A percentile compares a stretch with the other conserved stretches of the same genome.
Conservation (phyloP, 1,284 basidiomycete species). For the Rhodotorula glutinis region DNA sequence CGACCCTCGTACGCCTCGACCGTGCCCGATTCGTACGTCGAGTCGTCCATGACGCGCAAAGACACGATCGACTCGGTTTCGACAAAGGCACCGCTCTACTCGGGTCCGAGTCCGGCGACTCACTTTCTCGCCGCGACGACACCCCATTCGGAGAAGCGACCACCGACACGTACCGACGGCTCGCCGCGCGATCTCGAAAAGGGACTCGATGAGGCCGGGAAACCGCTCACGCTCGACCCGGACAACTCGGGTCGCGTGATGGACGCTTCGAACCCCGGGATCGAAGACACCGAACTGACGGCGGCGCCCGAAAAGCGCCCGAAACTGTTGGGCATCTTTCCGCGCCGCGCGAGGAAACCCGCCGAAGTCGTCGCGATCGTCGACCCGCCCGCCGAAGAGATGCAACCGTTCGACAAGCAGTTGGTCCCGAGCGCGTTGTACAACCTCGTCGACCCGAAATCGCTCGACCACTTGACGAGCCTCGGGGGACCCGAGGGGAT, state of each 20-base stretch:
- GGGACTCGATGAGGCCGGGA: constrained; percentile 3
- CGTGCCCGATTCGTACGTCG: constrained; percentile 21
- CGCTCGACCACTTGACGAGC: constrained; percentile 61
- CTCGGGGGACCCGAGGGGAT: constrained; percentile 74
- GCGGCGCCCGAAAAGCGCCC: constrained; percentile 3
- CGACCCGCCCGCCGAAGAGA: constrained; percentile 60
- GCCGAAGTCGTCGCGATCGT: constrained; percentile 47
- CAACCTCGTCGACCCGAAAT: constrained; percentile 83
- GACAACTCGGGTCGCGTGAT: constrained; percentile 8
- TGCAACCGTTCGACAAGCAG: constrained; percentile 52
- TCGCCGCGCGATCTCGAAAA: constrained; percentile 26
- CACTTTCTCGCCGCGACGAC: background rate
- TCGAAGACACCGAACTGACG: constrained; percentile 5
- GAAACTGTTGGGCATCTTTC: constrained; percentile 27
- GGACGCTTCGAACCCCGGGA: constrained; percentile 1
- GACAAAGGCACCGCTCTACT: background rate
- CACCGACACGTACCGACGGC: background rate
- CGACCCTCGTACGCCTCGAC: constrained; percentile 37
- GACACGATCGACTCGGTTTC: background rate
- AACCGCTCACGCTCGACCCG: background rate
- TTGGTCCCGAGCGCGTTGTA: constrained; percentile 75
- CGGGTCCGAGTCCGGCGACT: too few species aligned
- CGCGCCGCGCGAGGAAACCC: constrained; percentile 15
- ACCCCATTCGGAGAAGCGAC: background rate
- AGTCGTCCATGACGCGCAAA: background rate